These are phyloP conservation scores for Globisporangium alternatum DNA, from an alignment of 352 stramenopile genomes.

Conservation along the genomic window DNA sequence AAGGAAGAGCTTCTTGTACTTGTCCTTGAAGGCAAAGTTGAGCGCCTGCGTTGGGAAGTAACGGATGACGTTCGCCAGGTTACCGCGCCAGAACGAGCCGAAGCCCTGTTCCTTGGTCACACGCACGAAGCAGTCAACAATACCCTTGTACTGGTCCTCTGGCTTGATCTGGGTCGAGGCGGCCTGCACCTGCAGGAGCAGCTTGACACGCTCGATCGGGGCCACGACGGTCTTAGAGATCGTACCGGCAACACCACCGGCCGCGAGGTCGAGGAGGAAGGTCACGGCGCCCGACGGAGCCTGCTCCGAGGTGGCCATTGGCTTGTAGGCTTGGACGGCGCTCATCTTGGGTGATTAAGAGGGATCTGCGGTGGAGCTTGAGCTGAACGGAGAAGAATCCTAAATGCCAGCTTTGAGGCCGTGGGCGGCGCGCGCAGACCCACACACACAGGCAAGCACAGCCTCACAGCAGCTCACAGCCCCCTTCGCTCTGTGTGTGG, in stretches of 20 bases:
- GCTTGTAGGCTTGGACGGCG: slow-evolving; percentile 74
- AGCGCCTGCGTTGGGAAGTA: slow-evolving; percentile 92
- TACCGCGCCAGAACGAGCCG: slow-evolving; percentile 89
- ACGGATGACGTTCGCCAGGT: slow-evolving; percentile 91
- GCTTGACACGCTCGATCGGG: slow-evolving; percentile 90
- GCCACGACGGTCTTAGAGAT: slow-evolving; percentile 92
- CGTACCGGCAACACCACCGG: slow-evolving; percentile 80
- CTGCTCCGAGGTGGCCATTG: slow-evolving; percentile 74
- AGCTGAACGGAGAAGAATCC: slow-evolving; percentile 78
- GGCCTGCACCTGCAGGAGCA: slow-evolving; percentile 90
- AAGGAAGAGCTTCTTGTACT: slow-evolving; percentile 91
- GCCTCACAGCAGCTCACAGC: not conserved
- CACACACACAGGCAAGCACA: not conserved
- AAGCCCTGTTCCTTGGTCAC: slow-evolving; percentile 89
- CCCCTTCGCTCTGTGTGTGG: slow-evolving; percentile 6
- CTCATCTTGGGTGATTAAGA: slow-evolving; percentile 68
- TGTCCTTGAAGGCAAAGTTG: slow-evolving; percentile 94
- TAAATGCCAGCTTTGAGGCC: slow-evolving; percentile 46
- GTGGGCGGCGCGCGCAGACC: not conserved
- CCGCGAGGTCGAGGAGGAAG: slow-evolving; percentile 84
- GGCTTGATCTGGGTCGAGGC: slow-evolving; percentile 90
- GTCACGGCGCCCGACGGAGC: slow-evolving; percentile 32
- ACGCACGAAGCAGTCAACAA: slow-evolving; percentile 88
- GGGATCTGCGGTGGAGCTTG: slow-evolving; percentile 54
- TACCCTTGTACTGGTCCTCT: slow-evolving; percentile 91